Base-by-base conservation (phyloP, 352 stramenopile genomes). In the Phytopythium cucurbitacearum region DNA sequence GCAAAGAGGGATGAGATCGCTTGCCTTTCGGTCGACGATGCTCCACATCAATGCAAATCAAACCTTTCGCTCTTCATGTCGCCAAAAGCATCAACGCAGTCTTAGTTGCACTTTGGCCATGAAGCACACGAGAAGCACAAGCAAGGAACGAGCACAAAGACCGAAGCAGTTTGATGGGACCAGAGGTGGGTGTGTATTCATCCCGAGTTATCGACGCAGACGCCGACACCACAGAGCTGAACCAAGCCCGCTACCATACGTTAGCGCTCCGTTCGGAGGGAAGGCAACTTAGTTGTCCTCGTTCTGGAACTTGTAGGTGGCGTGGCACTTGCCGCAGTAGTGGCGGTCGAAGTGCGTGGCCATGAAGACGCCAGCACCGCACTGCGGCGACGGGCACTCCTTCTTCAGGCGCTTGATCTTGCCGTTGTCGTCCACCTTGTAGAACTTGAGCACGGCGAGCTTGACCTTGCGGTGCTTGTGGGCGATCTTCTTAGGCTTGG, bases 401-500 rank as follows among this genome's bases (percentile, higher is more conserved):
- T 99, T 99, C 64, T 97, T 91, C 47, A 99, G 80, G 59, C 97
- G 91, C 61, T 97, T 91, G 66, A 99, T 97, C 86, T 99, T 98
- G 54, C 95, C 87, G 60, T 96, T 93, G 75, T 97, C 88, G 68
- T 97, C 87, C 34, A 98, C 93, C 76, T 97, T 97, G 88, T 98
- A 98, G 85, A 91, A 99, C 89, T 98, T 98, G 48, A 98, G 87
- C 63, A 95, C 89, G 37, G 96, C 95, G 44, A 99, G 89, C 89
- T 99, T 99, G 59, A 97, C 91, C 71, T 95, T 97, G 72, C 95
- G 94, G 86, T 97, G 90, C 77, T 97, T 96, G 88, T 97, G 89
- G 72, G 96, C 96, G 57, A 96, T 95, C 94, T 99, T 99, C 95
- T 99, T 99, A 59, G 97, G 97, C 89, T 99, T 99, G 74, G 94